These are phyloP conservation scores for Colletotrichum sp. DNA, from an alignment of 2,329 filamentous ascomycete species.

Conservation along the genomic window DNA sequence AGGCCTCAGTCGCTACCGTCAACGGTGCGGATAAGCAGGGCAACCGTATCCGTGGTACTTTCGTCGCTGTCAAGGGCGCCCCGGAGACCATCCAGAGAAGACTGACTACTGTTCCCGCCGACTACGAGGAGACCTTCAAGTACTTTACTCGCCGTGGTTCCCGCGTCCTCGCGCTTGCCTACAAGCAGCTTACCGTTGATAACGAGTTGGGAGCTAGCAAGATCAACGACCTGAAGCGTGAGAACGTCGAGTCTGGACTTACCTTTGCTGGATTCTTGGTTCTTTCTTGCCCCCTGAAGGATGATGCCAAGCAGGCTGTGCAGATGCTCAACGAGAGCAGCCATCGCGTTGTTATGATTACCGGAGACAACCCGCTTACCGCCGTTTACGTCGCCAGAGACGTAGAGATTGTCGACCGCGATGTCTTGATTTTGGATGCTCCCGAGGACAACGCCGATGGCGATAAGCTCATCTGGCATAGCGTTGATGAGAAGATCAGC, in stretches of 20 bases:
- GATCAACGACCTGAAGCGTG: constrained; percentile 93
- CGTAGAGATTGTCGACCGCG: constrained; percentile 96
- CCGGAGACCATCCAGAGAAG: constrained; percentile 97
- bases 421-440: constrained; percentile 92
- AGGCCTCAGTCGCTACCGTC: constrained; percentile 91
- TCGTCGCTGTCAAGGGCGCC: constrained; percentile 95
- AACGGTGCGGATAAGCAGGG: constrained; percentile 75
- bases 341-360: constrained; percentile 99
- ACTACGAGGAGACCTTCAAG: constrained; percentile 98
- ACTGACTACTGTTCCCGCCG: constrained; percentile 78
- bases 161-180: constrained; percentile 90
- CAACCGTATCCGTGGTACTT: constrained; percentile 81
- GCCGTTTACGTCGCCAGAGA: constrained; percentile 94
- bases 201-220: constrained; percentile 81
- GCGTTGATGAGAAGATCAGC: constrained; percentile 86
- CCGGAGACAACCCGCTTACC: constrained; percentile 95
- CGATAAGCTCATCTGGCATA: constrained; percentile 89
- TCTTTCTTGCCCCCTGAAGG: constrained; percentile 93
- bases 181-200: constrained; percentile 86
- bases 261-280: constrained; percentile 95
- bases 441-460: constrained; percentile 87
- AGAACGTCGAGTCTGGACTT: constrained; percentile 85
- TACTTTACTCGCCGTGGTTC: constrained; percentile 96
- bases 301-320: constrained; percentile 91
- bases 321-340: constrained; percentile 99